These are phyloP conservation scores for Acer saccharum DNA, from an alignment of 345 rosid species.

Conservation along the genomic window DNA sequence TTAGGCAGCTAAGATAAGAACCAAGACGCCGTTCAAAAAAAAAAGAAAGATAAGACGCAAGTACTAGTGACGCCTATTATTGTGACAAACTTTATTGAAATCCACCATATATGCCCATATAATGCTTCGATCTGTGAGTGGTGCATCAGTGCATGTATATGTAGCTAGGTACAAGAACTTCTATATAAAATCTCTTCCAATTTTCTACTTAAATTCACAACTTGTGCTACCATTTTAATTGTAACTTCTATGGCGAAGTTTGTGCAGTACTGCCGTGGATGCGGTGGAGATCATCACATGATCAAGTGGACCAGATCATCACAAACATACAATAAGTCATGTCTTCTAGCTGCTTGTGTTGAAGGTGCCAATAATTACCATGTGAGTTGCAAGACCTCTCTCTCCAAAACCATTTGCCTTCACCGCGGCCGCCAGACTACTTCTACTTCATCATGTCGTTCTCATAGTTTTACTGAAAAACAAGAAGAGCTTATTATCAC, in stretches of 20 bases:
- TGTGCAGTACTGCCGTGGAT: neutral
- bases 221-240: neutral
- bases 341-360: too few relatives aligned
- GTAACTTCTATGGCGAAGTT: neutral
- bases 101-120: neutral
- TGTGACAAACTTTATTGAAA: neutral
- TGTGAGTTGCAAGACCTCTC: constrained; percentile 22
- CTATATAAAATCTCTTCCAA: neutral
- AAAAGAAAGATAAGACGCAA: too few relatives aligned
- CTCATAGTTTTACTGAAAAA: constrained; percentile 34
- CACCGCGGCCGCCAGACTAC: too few relatives aligned
- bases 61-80: neutral
- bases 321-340: neutral
- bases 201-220: neutral
- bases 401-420: constrained; percentile 30
- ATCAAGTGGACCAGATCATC: neutral
- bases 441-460: constrained; percentile 2
- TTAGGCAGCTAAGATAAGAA: neutral
- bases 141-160: neutral
- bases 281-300: neutral
- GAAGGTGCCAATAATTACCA: constrained; percentile 9
- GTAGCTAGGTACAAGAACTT: too few relatives aligned
- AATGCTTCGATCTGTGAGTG: neutral
- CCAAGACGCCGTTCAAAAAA: too few relatives aligned
- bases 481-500: constrained; percentile 41